Evolutionary conservation across 2,329 filamentous ascomycete species (phyloP).

Genomic region (Alternaria sp.): DNA sequence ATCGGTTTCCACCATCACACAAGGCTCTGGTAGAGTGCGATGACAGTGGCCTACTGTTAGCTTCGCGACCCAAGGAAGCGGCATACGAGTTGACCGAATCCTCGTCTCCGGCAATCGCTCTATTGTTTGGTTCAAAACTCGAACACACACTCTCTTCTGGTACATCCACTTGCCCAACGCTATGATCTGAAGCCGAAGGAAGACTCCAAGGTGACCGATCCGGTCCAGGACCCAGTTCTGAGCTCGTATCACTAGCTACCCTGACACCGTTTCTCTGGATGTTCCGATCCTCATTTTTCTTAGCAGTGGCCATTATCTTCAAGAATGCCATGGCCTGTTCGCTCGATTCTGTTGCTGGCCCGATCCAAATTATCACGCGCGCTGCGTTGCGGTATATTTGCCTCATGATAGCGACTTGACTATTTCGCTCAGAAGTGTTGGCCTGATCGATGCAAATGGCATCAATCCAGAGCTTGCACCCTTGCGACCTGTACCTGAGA

Average conservation of each 20-base stretch:
- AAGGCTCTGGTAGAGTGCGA: not conserved
- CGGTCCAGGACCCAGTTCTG: not conserved
- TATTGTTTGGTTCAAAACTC: not conserved
- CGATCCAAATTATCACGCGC: not conserved
- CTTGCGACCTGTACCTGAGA: not conserved
- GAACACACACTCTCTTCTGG: not conserved
- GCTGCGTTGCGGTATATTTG: not conserved
- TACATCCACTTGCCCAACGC: not conserved
- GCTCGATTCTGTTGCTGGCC: not conserved
- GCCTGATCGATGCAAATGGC: not conserved
- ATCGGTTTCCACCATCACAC: not conserved
- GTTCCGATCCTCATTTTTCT: not conserved
- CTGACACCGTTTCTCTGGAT: not conserved
- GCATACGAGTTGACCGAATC: not conserved
- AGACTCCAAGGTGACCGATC: not conserved
- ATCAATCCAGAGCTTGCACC: not conserved
- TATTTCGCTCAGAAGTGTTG: not conserved
- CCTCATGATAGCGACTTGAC: not conserved
- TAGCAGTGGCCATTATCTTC: not conserved
- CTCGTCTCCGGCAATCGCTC: not conserved
- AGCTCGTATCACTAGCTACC: not conserved
- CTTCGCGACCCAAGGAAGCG: not conserved
- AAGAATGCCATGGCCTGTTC: not conserved
- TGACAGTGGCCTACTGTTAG: not conserved
- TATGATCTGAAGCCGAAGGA: not conserved